These are phyloP conservation scores for Mitragyna speciosa DNA, from an alignment of 257 asterid species.

Conservation along the genomic window DNA sequence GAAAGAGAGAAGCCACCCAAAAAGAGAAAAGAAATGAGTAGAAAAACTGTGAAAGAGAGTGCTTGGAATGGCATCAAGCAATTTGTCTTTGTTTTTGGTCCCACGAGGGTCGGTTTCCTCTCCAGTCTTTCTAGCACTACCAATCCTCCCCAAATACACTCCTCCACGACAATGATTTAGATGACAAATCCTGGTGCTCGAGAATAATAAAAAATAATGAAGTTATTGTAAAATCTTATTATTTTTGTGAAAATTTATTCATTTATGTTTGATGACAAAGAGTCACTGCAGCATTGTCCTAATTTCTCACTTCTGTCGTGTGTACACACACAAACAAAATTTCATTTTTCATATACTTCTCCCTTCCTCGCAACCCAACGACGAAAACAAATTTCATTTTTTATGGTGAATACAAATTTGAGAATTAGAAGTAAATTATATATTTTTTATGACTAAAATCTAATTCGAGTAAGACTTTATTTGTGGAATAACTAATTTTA, in stretches of 20 bases:
- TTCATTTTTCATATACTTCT: no score
- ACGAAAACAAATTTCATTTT: neutral
- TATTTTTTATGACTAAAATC: neutral
- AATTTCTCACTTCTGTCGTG: no score
- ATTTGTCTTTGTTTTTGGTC: conserved; percentile 29
- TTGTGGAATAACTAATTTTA: neutral
- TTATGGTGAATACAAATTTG: no score
- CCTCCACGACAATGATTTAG: conserved; percentile 3
- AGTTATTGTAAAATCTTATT: no score
- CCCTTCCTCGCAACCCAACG: neutral
- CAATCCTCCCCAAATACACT: neutral
- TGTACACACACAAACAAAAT: no score
- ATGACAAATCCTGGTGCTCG: neutral
- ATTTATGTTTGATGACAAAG: no score
- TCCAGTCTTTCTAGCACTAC: neutral
- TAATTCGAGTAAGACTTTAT: neutral
- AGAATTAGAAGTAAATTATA: neutral
- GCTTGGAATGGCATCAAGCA: conserved; percentile 31
- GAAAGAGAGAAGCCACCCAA: conserved; percentile 36
- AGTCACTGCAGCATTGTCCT: no score
- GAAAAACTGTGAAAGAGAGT: conserved; percentile 29
- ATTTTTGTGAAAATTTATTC: no score
- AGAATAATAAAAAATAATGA: no score
- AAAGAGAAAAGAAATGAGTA: conserved; percentile 17
- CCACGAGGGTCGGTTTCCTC: conserved; percentile 24